Conservation (phyloP, 345 rosid genomes). For the Erodium maritimum region DNA sequence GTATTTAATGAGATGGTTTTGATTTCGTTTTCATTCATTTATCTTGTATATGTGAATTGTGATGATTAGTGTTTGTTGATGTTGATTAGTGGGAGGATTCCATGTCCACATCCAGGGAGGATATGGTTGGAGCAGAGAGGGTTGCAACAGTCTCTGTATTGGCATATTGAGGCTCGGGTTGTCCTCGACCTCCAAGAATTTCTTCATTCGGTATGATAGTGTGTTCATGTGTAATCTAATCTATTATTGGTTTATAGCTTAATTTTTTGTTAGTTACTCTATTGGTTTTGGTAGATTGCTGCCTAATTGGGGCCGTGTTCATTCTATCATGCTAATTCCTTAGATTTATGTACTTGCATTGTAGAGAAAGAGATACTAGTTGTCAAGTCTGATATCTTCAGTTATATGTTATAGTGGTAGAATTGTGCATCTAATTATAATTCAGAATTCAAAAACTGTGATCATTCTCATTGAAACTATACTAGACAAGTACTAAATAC, state of each 20-base stretch:
- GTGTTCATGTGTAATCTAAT: neutral
- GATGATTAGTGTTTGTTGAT: neutral
- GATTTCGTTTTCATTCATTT: neutral
- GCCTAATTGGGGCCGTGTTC: too few relatives aligned
- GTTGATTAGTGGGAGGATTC: constrained; percentile 50
- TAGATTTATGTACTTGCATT: neutral
- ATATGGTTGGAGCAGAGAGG: constrained; percentile 98
- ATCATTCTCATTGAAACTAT: neutral
- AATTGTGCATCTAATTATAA: neutral
- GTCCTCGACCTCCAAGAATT: constrained; percentile 83
- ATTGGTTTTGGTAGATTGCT: neutral
- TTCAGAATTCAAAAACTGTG: neutral
- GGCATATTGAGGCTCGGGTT: constrained; percentile 99
- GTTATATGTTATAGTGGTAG: neutral
- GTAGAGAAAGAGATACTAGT: neutral
- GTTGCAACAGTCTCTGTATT: constrained; percentile 75
- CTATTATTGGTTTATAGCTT: constrained; percentile 2
- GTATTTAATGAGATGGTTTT: neutral
- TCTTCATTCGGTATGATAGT: constrained; percentile 43
- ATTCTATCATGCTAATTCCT: too few relatives aligned
- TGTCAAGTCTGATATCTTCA: too few relatives aligned
- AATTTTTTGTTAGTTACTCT: neutral
- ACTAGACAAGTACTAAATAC: neutral
- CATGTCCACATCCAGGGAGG: constrained; percentile 90
- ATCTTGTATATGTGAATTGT: neutral